These are phyloP conservation scores for Chytridium lagenaria DNA, from an alignment of 371 early-diverging fungal species.

Conservation along the genomic window DNA sequence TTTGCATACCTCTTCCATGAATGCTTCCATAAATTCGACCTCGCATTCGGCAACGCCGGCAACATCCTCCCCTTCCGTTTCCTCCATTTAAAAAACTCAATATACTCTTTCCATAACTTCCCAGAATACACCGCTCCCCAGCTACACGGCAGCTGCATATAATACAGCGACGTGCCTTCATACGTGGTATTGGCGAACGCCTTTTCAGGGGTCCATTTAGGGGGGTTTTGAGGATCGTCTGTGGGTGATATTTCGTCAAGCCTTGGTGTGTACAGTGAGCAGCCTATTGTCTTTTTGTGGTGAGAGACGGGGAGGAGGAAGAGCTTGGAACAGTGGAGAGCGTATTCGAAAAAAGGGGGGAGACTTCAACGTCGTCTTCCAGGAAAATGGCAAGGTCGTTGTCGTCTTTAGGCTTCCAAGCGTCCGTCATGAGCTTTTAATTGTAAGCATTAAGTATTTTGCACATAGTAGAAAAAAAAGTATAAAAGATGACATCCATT, in stretches of 20 bases:
- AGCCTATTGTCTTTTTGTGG: constrained; percentile 22
- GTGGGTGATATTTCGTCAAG: constrained; percentile 36
- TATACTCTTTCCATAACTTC: constrained; percentile 32
- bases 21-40: constrained; percentile 35
- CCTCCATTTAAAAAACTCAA: constrained; percentile 29
- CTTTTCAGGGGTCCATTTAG: constrained; percentile 24
- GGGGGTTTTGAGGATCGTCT: constrained; percentile 38
- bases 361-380: constrained; percentile 47
- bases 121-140: constrained; percentile 43
- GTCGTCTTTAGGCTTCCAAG: constrained; percentile 23
- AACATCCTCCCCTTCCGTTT: background rate
- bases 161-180: constrained; percentile 7
- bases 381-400: constrained; percentile 35
- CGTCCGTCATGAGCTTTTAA: constrained; percentile 32
- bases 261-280: constrained; percentile 45
- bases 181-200: background rate
- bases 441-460: too few species aligned
- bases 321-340: constrained; percentile 25
- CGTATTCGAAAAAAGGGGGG: constrained; percentile 39
- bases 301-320: constrained; percentile 4
- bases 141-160: constrained; percentile 45
- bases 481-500: background rate
- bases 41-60: constrained; percentile 22
- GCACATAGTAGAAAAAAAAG: too few species aligned
- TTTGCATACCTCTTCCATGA: constrained; percentile 43